Evolutionary conservation across 768 basidiomycete genomes (phyloP), one percentile per base, ranked within the genome.

Genomic region (Rossbeevera mucosa): DNA sequence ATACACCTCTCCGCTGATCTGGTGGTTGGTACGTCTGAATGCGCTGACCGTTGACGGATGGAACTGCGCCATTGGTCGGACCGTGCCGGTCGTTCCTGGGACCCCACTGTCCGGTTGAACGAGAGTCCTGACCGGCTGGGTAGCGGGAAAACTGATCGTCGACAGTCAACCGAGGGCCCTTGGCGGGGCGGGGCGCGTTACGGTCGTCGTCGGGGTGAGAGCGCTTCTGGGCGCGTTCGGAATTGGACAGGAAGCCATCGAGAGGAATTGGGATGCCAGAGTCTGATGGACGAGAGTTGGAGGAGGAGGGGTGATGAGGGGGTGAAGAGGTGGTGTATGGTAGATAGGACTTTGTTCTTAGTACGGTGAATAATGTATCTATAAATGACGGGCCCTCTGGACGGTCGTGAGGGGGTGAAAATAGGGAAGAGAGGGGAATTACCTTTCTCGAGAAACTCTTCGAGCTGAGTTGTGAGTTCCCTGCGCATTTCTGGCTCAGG

Each of bases 401-500:
- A 59, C 42, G n/a, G n/a, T n/a, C 33, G 53, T 20, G 31, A 44
- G 30, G 55, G 36, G 22, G 52, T 61, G 50, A 57, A 16, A 51
- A 33, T 20, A 14, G 28, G 24, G 40, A 42, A n/a, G 33, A 47
- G 12, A 21, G 21, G 7, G 8, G 18, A 11, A 38, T 7, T 53
- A 90, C 94, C 88, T 72, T 88, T 86, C 73, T 95, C 94, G 22
- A 98, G 78, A 68, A 98, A 98, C 69, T 96, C 94, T 49, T 87
- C 87, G 49, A 97, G 76, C 65, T 96, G 91, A 0, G 78, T 62
- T 2, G 75, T 66, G 50, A 96, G 74, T 64, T 92, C 89, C 59
- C 82, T 82, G 58, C 88, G 79, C 79, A 97, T 85, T 57, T 94
- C 90, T 21, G 71, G 68, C 65, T 94, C 88, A 4, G 88, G 78